Base-by-base conservation (phyloP, 305 asterid species). In the Solanum aculeatissimum region DNA sequence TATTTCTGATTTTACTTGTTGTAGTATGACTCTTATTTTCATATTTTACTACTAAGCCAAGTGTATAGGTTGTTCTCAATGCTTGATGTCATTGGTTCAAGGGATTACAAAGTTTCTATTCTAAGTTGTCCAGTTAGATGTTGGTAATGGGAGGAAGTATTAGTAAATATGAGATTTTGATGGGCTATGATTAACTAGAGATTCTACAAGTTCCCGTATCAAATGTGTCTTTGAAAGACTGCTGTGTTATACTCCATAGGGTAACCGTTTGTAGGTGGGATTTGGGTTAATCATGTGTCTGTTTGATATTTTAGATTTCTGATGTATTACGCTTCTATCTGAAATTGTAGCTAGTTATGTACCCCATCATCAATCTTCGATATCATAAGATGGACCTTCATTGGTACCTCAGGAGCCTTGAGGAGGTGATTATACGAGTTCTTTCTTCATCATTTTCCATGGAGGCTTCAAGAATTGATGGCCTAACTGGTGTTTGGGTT, bases 401-500 rank as follows among this genome's bases (percentile, higher is more conserved):
- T 88, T 95, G 97, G 99, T 92, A 95, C 88, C 92, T 93, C 87
- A 92, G 98, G 87, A 90, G 95, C 69, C 99, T 96, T 69, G 99
- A 96, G 86, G 98, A 96, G 89, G 98, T 96, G 86, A 93, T 94
- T 42, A 92, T 96, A 27, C 95, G 95, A 7, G 96, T 90, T 83
- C 94, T 96, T 23, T 90, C 90, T 25, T 89, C 94, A 7, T 81
- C 94, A 27, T 96, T 96, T 89, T 84, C 86, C 63, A 89, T 96
- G 81, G 90, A 89, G 86, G 95, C 98, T 86, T 90, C 98, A 43
- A 91, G 97, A 14, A 53, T 91, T 40, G 89, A 91, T 60, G 98
- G 97, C 86, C 90, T 93, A 84, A 95, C 99, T 47, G 97, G 99
- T 85, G 98, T 95, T 87, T 93, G 98, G 97, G 89, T 93, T 86